These are phyloP conservation scores for Alternaria gansuensis DNA, from an alignment of 2,329 filamentous ascomycete species.

Conservation along the genomic window DNA sequence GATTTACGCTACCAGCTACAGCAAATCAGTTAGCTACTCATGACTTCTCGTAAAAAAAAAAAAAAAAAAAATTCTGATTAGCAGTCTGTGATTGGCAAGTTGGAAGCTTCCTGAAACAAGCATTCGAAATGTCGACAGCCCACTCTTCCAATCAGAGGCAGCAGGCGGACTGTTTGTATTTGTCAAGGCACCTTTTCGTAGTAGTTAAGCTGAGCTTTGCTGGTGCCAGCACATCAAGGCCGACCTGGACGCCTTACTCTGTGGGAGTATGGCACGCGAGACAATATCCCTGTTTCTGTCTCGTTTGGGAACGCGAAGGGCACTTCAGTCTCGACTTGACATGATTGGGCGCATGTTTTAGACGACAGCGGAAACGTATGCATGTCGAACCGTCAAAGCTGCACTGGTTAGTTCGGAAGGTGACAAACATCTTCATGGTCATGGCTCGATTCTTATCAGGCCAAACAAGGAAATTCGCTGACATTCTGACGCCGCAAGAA, in stretches of 20 bases:
- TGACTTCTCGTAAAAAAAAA: not conserved
- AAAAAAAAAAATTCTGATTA: not conserved
- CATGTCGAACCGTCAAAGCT: conserved; percentile 1
- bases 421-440: not conserved
- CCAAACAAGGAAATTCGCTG: not conserved
- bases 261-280: not conserved
- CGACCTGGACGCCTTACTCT: not conserved
- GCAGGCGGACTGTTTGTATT: not conserved
- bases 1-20: conserved; percentile 1
- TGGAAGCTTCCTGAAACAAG: conserved; percentile 6
- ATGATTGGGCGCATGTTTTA: conserved; percentile 1
- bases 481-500: conserved; percentile 13
- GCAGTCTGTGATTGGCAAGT: conserved; percentile 1
- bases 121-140: not conserved
- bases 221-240: conserved; percentile 24
- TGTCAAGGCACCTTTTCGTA: not conserved
- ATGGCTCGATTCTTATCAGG: not conserved
- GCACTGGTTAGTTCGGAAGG: not conserved
- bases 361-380: conserved; percentile 2
- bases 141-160: not conserved
- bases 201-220: not conserved
- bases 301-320: not conserved
- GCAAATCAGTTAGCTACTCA: conserved; percentile 10
- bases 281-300: not conserved
- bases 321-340: not conserved